A percentile compares a stretch with the other conserved stretches of the same genome.
Conservation (phyloP, 805 yeast species). For the Candida namnaoensis region DNA sequence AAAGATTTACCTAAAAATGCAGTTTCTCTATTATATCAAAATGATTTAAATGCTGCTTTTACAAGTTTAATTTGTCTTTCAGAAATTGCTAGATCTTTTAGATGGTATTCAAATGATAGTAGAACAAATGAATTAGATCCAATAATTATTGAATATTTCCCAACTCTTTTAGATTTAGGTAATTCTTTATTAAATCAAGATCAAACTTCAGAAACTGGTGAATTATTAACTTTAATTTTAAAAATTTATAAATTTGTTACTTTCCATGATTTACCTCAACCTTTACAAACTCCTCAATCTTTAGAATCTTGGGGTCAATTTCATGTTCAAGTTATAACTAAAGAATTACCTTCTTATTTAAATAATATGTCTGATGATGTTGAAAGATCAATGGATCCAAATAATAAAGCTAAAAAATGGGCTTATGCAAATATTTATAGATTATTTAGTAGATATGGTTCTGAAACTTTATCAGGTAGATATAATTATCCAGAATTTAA, state of each 20-base stretch:
- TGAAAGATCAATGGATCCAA: slow-evolving; percentile 44
- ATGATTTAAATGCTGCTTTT: slow-evolving; percentile 35
- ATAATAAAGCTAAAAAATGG: slow-evolving; percentile 85
- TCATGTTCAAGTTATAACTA: slow-evolving; percentile 58
- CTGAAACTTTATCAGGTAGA: slow-evolving; percentile 33
- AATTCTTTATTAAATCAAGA: slow-evolving; percentile 34
- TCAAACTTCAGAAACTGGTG: slow-evolving; percentile 43
- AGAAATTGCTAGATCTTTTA: slow-evolving; percentile 60
- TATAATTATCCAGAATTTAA: slow-evolving; percentile 57
- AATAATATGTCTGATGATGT: slow-evolving; percentile 36
- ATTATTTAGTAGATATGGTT: slow-evolving; percentile 63
- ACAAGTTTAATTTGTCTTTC: slow-evolving; percentile 65
- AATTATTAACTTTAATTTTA: slow-evolving; percentile 63
- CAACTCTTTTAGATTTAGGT: slow-evolving; percentile 59
- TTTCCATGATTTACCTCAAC: slow-evolving; percentile 60
- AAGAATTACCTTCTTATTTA: slow-evolving; percentile 47
- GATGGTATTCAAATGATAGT: slow-evolving; percentile 58
- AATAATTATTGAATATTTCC: slow-evolving; percentile 50
- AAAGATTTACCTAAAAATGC: slow-evolving; percentile 40
- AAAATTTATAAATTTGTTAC: slow-evolving; percentile 76
- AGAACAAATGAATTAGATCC: slow-evolving; percentile 41
- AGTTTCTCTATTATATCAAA: slow-evolving; percentile 32
- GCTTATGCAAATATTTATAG: slow-evolving; percentile 70
- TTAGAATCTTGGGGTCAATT: slow-evolving; percentile 67
- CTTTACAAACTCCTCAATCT: slow-evolving; percentile 44